A percentile compares a stretch with the other conserved stretches of the same genome.
These are phyloP conservation scores for Boletellus sp. DNA, from an alignment of 1,284 basidiomycete genomes.

Conservation along the genomic window DNA sequence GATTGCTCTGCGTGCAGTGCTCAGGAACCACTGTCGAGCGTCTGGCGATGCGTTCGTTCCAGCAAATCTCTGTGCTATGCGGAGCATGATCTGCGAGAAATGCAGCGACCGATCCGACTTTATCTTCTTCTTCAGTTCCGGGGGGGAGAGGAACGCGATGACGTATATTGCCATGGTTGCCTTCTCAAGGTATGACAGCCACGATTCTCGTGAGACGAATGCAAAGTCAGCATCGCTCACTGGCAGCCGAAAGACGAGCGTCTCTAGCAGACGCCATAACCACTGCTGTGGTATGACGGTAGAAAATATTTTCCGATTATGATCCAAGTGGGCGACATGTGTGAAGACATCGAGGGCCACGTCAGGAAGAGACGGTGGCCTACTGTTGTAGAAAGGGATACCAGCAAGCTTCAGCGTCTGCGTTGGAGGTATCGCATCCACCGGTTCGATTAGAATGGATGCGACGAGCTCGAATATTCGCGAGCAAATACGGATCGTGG, in stretches of 20 bases:
- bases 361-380: conserved; percentile 64
- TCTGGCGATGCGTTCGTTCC: conserved; percentile 43
- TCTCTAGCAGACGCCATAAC: conserved; percentile 62
- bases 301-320: conserved; percentile 75
- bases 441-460: conserved; percentile 72
- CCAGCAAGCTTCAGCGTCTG: conserved; percentile 53
- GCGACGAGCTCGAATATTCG: conserved; percentile 69
- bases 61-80: conserved; percentile 61
- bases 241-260: conserved; percentile 80
- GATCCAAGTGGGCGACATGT: conserved; percentile 71
- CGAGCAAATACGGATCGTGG: conserved; percentile 42
- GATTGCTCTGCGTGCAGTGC: conserved; percentile 71
- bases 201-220: conserved; percentile 59
- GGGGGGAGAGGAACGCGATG: conserved; percentile 80
- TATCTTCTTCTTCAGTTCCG: conserved; percentile 65
- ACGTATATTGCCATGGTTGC: conserved; percentile 80
- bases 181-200: conserved; percentile 80
- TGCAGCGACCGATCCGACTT: conserved; percentile 57
- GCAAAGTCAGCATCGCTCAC: conserved; percentile 75
- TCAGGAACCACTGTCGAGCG: conserved; percentile 52
- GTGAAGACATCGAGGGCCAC: conserved; percentile 83
- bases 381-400: conserved; percentile 39
- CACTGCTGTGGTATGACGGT: conserved; percentile 53
- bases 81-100: conserved; percentile 60
- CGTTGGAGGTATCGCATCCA: conserved; percentile 61